Evolutionary conservation across 1,139 yeast genomes (phyloP).

Genomic region (Taiozyma sp.): DNA sequence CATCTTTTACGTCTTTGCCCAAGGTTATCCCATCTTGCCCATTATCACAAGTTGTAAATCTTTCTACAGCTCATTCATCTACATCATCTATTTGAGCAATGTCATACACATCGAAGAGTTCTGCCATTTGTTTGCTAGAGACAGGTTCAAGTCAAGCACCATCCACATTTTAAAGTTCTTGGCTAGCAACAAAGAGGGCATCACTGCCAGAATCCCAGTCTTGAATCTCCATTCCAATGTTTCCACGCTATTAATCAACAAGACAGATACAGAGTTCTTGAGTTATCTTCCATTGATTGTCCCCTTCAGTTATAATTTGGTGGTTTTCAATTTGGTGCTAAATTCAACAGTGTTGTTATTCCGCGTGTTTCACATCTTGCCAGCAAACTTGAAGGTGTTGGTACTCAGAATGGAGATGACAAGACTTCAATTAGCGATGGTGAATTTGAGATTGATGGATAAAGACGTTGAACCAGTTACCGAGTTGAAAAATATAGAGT

Average conservation of each 20-base stretch:
- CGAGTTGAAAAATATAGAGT: conserved; percentile 1
- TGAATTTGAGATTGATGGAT: neutral
- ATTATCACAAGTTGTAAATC: conserved; percentile 6
- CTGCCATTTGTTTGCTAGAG: neutral
- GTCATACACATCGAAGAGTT: conserved; percentile 6
- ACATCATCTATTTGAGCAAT: conserved; percentile 10
- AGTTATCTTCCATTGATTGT: conserved; percentile 1
- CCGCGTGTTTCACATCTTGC: conserved; percentile 5
- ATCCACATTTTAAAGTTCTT: conserved; percentile 1
- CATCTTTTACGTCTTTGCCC: conserved; percentile 1
- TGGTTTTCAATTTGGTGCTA: conserved; percentile 3
- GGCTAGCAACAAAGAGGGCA: neutral
- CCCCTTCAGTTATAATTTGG: conserved; percentile 2
- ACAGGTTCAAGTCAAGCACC: neutral
- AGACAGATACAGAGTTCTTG: neutral
- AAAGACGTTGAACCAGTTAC: neutral
- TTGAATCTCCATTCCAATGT: conserved; percentile 7
- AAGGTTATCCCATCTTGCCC: conserved; percentile 5
- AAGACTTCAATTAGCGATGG: conserved; percentile 1
- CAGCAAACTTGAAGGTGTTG: conserved; percentile 6
- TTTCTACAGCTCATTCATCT: conserved; percentile 5
- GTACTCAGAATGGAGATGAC: conserved; percentile 7
- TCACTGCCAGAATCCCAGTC: conserved; percentile 3
- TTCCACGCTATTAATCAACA: conserved; percentile 1
- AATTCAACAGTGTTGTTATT: conserved; percentile 6